phyloP scores from a whole-genome alignment of 2,329 filamentous ascomycete genomes.

The Ilyonectria destructans region DNA sequence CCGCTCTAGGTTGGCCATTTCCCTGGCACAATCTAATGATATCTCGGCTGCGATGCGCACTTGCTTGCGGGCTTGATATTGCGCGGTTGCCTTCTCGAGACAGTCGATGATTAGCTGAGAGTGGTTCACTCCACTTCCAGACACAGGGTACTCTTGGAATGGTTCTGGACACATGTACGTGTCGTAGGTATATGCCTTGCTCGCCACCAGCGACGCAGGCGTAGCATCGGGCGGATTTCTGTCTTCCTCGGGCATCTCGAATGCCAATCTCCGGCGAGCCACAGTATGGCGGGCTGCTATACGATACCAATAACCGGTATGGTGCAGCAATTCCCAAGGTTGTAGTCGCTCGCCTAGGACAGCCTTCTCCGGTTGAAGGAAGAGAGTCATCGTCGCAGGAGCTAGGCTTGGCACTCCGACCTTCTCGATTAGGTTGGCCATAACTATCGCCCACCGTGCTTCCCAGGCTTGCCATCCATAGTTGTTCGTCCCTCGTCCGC shows the following conservation, averaged over 20 bases:
- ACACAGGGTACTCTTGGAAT: constrained; percentile 71
- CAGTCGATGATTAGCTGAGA: constrained; percentile 69
- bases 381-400: constrained; percentile 62
- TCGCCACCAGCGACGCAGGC: constrained; percentile 62
- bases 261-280: constrained; percentile 68
- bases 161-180: constrained; percentile 78
- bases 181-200: constrained; percentile 73
- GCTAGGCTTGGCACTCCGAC: constrained; percentile 67
- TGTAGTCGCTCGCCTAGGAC: constrained; percentile 72
- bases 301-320: constrained; percentile 79
- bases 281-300: constrained; percentile 72
- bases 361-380: constrained; percentile 72
- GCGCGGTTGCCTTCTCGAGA: constrained; percentile 65
- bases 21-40: constrained; percentile 70
- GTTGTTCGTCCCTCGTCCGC: constrained; percentile 87
- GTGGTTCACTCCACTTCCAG: constrained; percentile 69
- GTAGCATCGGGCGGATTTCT: constrained; percentile 66
- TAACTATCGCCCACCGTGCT: constrained; percentile 77
- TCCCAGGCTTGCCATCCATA: constrained; percentile 98
- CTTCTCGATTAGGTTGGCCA: constrained; percentile 74
- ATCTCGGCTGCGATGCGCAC: constrained; percentile 70
- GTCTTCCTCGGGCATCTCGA: constrained; percentile 72
- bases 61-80: constrained; percentile 71
- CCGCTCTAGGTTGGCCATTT: constrained; percentile 65
- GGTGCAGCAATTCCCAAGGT: constrained; percentile 77